phyloP scores from a whole-genome alignment of 2,329 filamentous ascomycete genomes.

The Metarhizium anisopliae region DNA sequence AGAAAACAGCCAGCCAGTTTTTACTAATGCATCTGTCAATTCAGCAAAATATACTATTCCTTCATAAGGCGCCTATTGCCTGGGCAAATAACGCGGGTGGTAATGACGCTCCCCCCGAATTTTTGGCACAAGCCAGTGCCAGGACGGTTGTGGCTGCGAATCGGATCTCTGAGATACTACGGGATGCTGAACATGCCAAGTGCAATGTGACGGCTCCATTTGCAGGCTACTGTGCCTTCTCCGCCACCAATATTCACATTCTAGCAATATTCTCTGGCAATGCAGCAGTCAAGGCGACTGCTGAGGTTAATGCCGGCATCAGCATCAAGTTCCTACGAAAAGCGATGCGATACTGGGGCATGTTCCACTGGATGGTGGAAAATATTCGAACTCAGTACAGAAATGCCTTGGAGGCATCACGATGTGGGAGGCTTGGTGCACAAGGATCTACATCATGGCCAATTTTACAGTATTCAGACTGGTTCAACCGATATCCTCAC shows the following conservation, averaged over 20 bases:
- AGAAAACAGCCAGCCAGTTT: constrained; percentile 83
- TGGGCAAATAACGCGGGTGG: constrained; percentile 55
- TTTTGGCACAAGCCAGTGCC: constrained; percentile 65
- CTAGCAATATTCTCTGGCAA: constrained; percentile 87
- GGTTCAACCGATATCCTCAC: constrained; percentile 92
- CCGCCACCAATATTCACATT: constrained; percentile 90
- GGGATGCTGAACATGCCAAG: constrained; percentile 58
- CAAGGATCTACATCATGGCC: constrained; percentile 42
- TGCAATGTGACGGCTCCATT: constrained; percentile 84
- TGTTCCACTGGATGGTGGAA: constrained; percentile 96
- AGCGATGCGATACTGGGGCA: constrained; percentile 97
- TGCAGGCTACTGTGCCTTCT: constrained; percentile 88
- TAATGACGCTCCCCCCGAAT: constrained; percentile 65
- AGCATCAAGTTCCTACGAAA: constrained; percentile 87
- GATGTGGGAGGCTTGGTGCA: constrained; percentile 49
- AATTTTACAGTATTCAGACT: constrained; percentile 93
- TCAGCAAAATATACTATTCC: constrained; percentile 82
- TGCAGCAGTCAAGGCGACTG: constrained; percentile 60
- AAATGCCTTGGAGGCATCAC: constrained; percentile 71
- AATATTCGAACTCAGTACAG: constrained; percentile 85
- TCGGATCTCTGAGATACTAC: constrained; percentile 74
- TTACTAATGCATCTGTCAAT: constrained; percentile 84
- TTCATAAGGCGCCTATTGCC: constrained; percentile 79
- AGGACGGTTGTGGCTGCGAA: constrained; percentile 78
- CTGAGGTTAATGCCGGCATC: constrained; percentile 74